phyloP scores from a whole-genome alignment of 73 alveolate genomes.

The Symbiodinium natans region DNA sequence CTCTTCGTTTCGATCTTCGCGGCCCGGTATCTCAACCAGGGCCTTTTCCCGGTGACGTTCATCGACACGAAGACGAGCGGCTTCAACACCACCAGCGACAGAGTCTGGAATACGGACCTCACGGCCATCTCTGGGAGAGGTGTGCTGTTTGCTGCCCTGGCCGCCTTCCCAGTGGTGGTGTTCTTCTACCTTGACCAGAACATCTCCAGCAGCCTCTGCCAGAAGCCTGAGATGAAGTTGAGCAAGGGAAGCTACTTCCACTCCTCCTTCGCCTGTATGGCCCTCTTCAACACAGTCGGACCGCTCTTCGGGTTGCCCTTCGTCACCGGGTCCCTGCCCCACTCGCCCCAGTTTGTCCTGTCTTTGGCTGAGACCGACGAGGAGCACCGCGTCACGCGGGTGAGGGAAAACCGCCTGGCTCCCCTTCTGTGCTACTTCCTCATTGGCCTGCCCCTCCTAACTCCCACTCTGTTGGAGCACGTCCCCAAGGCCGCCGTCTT shows the following conservation, averaged over 20 bases:
- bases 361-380: constrained; percentile 55
- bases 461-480: constrained; percentile 4
- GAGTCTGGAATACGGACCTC: constrained; percentile 28
- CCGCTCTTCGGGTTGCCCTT: constrained; percentile 66
- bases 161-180: constrained; percentile 50
- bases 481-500: constrained; percentile 57
- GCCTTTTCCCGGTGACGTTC: constrained; percentile 50
- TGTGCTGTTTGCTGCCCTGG: constrained; percentile 32
- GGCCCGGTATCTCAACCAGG: constrained; percentile 20
- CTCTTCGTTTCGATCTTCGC: constrained; percentile 47
- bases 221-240: constrained; percentile 51
- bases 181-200: constrained; percentile 80
- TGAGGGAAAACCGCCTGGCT: constrained; percentile 55
- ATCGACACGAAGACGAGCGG: constrained; percentile 43
- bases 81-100: constrained; percentile 10
- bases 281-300: constrained; percentile 35
- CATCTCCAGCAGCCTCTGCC: constrained; percentile 80
- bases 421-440: constrained; percentile 44
- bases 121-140: constrained; percentile 33
- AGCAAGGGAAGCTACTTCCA: constrained; percentile 54
- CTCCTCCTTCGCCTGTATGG: constrained; percentile 87
- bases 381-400: constrained; percentile 29
- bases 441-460: constrained; percentile 36
- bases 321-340: constrained; percentile 85
- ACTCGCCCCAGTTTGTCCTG: constrained; percentile 71